Base-by-base conservation (phyloP, 106 monocot genomes). In the Dendrobium nobile region DNA sequence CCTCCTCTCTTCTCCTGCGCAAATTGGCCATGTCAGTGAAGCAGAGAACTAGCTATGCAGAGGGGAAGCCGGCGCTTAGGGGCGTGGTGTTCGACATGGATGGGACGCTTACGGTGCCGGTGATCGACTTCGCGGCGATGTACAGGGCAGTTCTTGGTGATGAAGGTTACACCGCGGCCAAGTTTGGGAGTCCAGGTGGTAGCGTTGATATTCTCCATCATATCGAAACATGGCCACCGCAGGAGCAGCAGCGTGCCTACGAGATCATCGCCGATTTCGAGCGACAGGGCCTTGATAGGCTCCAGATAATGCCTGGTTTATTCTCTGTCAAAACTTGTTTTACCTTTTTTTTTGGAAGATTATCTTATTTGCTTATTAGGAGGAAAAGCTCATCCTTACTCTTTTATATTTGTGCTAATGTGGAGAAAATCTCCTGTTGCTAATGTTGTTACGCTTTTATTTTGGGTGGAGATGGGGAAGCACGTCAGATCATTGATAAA, bases 31-130 rank as follows among this genome's bases (percentile, higher is more conserved):
- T 76, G 76, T 47, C 76, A 27, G 48, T 27, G 76, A 18, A 3
- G 11, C 45, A 24, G 9, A 41, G 76, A 26, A 48, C n/a, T 6
- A 20, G 59, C 18, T 31, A 10, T 33, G 44, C 54, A 7, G 28
- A 37, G 51, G 19, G 31, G 18, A 88, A 72, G 77, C 78, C 87
- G 73, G 72, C 44, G 82, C 87, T 96, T 76, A 79, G 84, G 16
- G 93, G 96, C 0, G 91, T 96, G 45, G 94, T 97, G 77, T 97
- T 97, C 90, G 97, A 97, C 88, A 94, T 97, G 97, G 97, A 97
- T 88, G 97, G 97, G 54, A 97, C 97, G 37, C 88, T 97, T 40
- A 97, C 97, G 67, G 90, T 93, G 43, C 94, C 94, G 45, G 94
- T 92, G 47, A 96, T 96, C 83, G 89, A 98, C 81, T 98, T 98